These are phyloP conservation scores for Fraxinus cuspidata DNA, from an alignment of 257 asterid species.

Conservation along the genomic window DNA sequence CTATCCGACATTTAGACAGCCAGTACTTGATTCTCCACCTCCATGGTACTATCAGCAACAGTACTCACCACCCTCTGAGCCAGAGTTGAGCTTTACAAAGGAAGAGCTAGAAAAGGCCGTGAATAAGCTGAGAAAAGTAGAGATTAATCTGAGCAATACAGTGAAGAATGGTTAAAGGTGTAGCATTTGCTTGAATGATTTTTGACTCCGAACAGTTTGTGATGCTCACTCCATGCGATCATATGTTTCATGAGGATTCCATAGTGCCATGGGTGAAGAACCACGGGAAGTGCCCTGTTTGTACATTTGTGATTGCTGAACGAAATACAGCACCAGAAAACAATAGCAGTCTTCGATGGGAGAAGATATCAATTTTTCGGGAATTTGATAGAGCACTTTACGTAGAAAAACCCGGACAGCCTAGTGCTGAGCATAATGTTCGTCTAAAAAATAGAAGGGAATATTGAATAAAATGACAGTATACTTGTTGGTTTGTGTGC, in stretches of 20 bases:
- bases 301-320: slow-evolving; percentile 43
- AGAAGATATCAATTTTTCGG: neutral
- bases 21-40: slow-evolving; percentile 28
- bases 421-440: neutral
- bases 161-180: slow-evolving; percentile 62
- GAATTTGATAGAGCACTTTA: neutral
- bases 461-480: no score
- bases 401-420: neutral
- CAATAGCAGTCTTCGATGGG: neutral
- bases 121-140: slow-evolving; percentile 59
- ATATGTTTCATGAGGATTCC: slow-evolving; percentile 91
- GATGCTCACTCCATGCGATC: slow-evolving; percentile 74
- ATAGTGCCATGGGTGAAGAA: slow-evolving; percentile 86
- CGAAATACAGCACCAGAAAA: neutral
- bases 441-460: neutral
- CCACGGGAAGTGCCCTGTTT: slow-evolving; percentile 78
- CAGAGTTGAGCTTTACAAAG: slow-evolving; percentile 53
- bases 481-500: no score
- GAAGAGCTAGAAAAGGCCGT: slow-evolving; percentile 53
- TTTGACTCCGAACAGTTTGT: slow-evolving; percentile 57
- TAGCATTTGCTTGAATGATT: slow-evolving; percentile 81
- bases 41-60: slow-evolving; percentile 19
- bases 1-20: slow-evolving; percentile 18
- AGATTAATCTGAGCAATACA: slow-evolving; percentile 62
- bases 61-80: slow-evolving; percentile 16